A percentile compares a stretch with the other conserved stretches of the same genome.
phyloP scores from a whole-genome alignment of 2,329 filamentous ascomycete species.

The Penicillium vulpinum region DNA sequence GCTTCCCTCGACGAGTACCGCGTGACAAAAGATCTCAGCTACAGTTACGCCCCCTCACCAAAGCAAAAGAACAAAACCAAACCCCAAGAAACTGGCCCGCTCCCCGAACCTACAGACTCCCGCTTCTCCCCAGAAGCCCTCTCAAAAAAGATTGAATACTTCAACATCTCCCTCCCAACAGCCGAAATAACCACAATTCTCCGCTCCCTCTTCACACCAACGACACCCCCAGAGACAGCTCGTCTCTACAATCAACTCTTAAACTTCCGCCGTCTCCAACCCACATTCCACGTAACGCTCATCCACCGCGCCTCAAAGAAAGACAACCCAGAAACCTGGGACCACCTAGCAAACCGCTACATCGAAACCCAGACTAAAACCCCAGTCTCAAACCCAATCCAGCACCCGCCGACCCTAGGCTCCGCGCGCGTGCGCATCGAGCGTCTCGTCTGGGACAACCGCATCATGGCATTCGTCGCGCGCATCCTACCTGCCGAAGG shows the following conservation, averaged over 20 bases:
- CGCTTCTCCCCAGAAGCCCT: slow-evolving; percentile 36
- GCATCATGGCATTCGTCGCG: slow-evolving; percentile 89
- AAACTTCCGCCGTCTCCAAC: slow-evolving; percentile 71
- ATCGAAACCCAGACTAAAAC: slow-evolving; percentile 34
- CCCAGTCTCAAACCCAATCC: slow-evolving; percentile 22
- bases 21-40: slow-evolving; percentile 73
- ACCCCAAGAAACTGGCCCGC: slow-evolving; percentile 21
- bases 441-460: slow-evolving; percentile 75
- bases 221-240: slow-evolving; percentile 54
- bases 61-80: slow-evolving; percentile 44
- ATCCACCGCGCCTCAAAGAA: slow-evolving; percentile 72
- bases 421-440: slow-evolving; percentile 56
- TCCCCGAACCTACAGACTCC: background rate
- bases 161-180: slow-evolving; percentile 58
- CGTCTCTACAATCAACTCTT: slow-evolving; percentile 75
- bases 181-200: slow-evolving; percentile 59
- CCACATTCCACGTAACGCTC: slow-evolving; percentile 89
- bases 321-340: slow-evolving; percentile 70
- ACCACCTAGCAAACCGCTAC: slow-evolving; percentile 66
- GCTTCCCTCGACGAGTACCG: slow-evolving; percentile 73
- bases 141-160: slow-evolving; percentile 64
- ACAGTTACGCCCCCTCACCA: slow-evolving; percentile 24
- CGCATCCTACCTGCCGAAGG: slow-evolving; percentile 54
- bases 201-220: slow-evolving; percentile 65
- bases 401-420: slow-evolving; percentile 36